Percentiles rank a stretch among this genome's conserved stretches.
Conservation (phyloP, 495 filamentous ascomycete species). For the Cercophora samala region DNA sequence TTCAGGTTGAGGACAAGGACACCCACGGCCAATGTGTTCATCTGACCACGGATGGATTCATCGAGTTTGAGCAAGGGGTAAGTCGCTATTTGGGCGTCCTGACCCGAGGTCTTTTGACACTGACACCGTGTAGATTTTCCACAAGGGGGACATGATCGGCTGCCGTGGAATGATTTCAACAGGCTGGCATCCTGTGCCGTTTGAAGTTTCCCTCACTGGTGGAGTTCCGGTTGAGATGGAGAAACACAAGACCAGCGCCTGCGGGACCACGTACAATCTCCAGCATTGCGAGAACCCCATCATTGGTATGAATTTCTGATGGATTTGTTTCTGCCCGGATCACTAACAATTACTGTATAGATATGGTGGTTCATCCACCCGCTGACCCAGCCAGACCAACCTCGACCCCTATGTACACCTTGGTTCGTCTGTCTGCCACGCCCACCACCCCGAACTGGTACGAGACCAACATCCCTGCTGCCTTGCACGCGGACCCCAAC, state of each 20-base stretch:
- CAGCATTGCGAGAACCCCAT: slow-evolving; percentile 39
- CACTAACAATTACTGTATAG: slow-evolving; percentile 21
- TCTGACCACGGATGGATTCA: slow-evolving; percentile 43
- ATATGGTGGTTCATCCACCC: slow-evolving; percentile 45
- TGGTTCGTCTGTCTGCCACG: slow-evolving; percentile 46
- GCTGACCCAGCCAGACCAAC: slow-evolving; percentile 32
- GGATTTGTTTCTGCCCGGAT: background rate
- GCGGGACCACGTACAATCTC: slow-evolving; percentile 38
- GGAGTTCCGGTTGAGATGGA: background rate
- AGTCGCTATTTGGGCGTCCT: background rate
- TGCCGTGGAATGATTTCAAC: slow-evolving; percentile 46
- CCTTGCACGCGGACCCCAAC: background rate
- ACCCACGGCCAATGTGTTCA: slow-evolving; percentile 40
- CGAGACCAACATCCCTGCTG: slow-evolving; percentile 39
- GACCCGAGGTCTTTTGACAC: slow-evolving; percentile 16
- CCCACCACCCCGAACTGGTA: slow-evolving; percentile 44
- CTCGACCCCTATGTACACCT: slow-evolving; percentile 37
- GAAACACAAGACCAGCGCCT: slow-evolving; percentile 35
- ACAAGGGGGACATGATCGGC: slow-evolving; percentile 21
- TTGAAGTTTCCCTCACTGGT: slow-evolving; percentile 37
- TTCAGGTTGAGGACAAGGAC: slow-evolving; percentile 33
- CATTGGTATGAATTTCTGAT: slow-evolving; percentile 28
- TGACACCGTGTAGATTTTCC: slow-evolving; percentile 33
- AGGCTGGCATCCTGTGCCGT: slow-evolving; percentile 35
- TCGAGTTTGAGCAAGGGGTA: slow-evolving; percentile 47